Conservation (phyloP, 2,329 filamentous ascomycete genomes). For the Lecanicillium sp. region DNA sequence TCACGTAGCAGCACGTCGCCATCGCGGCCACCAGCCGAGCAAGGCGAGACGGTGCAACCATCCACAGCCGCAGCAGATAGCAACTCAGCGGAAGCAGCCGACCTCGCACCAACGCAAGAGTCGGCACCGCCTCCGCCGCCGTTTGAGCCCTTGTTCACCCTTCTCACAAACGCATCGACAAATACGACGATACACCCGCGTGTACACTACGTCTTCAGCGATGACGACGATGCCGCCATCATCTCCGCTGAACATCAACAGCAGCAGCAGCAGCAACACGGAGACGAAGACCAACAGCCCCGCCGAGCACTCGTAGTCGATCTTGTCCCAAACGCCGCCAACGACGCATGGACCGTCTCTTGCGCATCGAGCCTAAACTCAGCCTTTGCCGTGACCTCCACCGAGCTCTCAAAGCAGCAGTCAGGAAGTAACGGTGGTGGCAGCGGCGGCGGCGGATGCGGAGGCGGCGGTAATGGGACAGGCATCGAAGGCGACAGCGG, state of each 20-base stretch:
- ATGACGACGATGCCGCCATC: constrained; percentile 80
- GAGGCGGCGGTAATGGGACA: constrained; percentile 16
- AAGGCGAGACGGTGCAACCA: too few species aligned
- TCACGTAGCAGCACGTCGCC: not conserved
- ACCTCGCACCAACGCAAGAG: too few species aligned
- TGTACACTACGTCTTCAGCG: constrained; percentile 86
- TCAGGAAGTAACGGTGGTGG: too few species aligned
- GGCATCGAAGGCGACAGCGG: constrained; percentile 42
- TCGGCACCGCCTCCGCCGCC: constrained; percentile 19
- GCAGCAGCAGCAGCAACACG: not conserved
- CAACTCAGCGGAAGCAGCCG: not conserved
- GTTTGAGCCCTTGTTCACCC: constrained; percentile 77
- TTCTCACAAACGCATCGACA: constrained; percentile 69
- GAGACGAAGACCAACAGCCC: constrained; percentile 26
- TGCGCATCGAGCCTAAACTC: constrained; percentile 65
- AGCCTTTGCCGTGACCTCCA: constrained; percentile 56
- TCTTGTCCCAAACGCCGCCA: constrained; percentile 32
- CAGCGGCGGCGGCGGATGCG: constrained; percentile 16
- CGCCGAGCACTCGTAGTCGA: constrained; percentile 49
- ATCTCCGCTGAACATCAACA: constrained; percentile 49
- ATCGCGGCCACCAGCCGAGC: not conserved
- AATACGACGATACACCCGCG: constrained; percentile 73
- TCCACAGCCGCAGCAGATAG: too few species aligned
- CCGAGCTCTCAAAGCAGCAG: constrained; percentile 34
- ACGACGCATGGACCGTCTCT: constrained; percentile 45